These are phyloP conservation scores for Oryza coarctata DNA, from an alignment of 176 grass and related monocot genomes.

Conservation along the genomic window DNA sequence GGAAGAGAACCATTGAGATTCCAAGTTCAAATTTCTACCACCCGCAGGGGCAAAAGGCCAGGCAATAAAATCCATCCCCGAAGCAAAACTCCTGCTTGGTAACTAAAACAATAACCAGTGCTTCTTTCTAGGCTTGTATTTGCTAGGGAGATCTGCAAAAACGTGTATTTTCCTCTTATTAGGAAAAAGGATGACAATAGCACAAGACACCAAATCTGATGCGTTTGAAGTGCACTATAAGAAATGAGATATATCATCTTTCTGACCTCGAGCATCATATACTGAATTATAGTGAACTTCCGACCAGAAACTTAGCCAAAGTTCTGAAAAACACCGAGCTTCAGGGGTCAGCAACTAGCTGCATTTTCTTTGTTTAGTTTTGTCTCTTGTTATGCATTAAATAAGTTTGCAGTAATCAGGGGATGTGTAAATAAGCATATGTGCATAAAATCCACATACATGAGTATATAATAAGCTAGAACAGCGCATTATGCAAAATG, in stretches of 20 bases:
- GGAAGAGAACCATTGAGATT: slow-evolving; percentile 1
- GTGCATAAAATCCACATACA: neutral
- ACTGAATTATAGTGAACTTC: slow-evolving; percentile 99
- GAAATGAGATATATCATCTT: neutral
- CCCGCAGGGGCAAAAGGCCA: neutral
- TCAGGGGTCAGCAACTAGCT: slow-evolving; percentile 17
- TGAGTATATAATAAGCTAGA: slow-evolving; percentile 9
- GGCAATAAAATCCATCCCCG: slow-evolving; percentile 18
- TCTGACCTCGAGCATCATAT: slow-evolving; percentile 82
- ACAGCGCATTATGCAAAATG: neutral
- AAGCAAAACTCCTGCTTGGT: neutral
- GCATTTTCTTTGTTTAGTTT: slow-evolving; percentile 8
- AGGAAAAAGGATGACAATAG: neutral
- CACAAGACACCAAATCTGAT: neutral
- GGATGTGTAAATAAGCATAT: neutral
- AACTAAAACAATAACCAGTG: slow-evolving; percentile 84
- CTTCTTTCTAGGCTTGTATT: slow-evolving; percentile 92
- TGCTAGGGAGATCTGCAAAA: slow-evolving; percentile 62
- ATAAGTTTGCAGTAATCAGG: neutral
- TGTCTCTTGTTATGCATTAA: neutral
- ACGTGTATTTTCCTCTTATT: slow-evolving; percentile 21
- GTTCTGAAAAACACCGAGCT: slow-evolving; percentile 48
- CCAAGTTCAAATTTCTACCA: too few relatives aligned
- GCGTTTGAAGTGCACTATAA: neutral
- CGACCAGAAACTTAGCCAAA: slow-evolving; percentile 98